Evolutionary conservation across 2,329 filamentous ascomycete genomes (phyloP).

Genomic region (Albophoma yamanashiensis): DNA sequence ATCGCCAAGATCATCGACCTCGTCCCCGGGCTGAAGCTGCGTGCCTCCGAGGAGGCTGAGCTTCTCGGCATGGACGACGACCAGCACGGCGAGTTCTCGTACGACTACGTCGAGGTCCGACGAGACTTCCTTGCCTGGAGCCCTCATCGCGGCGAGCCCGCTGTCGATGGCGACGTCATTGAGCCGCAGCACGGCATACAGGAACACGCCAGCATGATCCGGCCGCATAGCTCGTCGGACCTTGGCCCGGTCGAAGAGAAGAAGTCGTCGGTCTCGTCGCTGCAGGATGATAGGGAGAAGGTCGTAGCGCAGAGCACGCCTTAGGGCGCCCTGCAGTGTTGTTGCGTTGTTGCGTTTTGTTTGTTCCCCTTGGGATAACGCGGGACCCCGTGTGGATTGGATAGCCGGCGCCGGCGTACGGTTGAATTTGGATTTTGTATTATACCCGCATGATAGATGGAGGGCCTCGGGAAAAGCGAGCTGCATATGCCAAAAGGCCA

Average conservation of each 20-base stretch:
- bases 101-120: slow-evolving; percentile 83
- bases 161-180: slow-evolving; percentile 44
- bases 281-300: slow-evolving; percentile 3
- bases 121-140: slow-evolving; percentile 85
- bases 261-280: slow-evolving; percentile 6
- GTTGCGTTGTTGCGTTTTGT: background rate
- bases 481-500: background rate
- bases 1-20: slow-evolving; percentile 67
- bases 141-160: slow-evolving; percentile 57
- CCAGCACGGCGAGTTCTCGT: slow-evolving; percentile 82
- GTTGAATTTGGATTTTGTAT: background rate
- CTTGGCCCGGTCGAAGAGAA: slow-evolving; percentile 3
- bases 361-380: background rate
- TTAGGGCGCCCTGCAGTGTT: background rate
- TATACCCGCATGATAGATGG: slow-evolving; percentile 2
- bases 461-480: background rate
- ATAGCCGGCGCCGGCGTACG: slow-evolving; percentile 8
- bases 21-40: slow-evolving; percentile 68
- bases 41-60: slow-evolving; percentile 72
- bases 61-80: slow-evolving; percentile 83
- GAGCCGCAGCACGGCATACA: slow-evolving; percentile 61
- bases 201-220: slow-evolving; percentile 42
- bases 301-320: slow-evolving; percentile 1
- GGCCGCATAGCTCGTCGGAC: slow-evolving; percentile 11
- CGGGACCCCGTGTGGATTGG: background rate